These are phyloP conservation scores for Nemania bipapillata DNA, from an alignment of 2,329 filamentous ascomycete genomes.

Conservation along the genomic window DNA sequence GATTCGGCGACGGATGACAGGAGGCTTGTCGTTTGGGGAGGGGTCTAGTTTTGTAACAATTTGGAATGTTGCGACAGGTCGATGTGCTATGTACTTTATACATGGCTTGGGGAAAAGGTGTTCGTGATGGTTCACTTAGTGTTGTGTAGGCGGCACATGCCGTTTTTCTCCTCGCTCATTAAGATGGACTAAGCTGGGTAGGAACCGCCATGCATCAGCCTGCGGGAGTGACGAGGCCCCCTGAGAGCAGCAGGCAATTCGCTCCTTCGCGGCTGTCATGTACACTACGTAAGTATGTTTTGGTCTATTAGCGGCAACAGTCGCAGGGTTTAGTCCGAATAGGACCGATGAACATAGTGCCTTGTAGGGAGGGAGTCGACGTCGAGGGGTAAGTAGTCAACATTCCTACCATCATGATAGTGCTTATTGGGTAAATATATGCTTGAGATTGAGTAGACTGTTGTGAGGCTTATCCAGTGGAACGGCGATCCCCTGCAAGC, in stretches of 20 bases:
- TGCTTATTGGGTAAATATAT: constrained; percentile 28
- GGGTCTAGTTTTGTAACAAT: background rate
- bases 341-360: constrained; percentile 19
- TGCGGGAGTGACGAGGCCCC: constrained; percentile 32
- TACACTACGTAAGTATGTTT: constrained; percentile 21
- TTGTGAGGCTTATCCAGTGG: constrained; percentile 7
- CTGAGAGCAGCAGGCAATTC: constrained; percentile 26
- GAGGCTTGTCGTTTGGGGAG: background rate
- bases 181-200: constrained; percentile 13
- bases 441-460: constrained; percentile 8
- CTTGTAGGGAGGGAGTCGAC: constrained; percentile 19
- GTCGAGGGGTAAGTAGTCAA: background rate
- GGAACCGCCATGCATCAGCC: constrained; percentile 33
- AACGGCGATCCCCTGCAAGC: constrained; percentile 16
- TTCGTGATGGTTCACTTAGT: constrained; percentile 6
- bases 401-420: constrained; percentile 11
- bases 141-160: constrained; percentile 10
- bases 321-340: constrained; percentile 18
- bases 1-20: background rate
- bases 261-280: constrained; percentile 31
- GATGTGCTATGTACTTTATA: background rate
- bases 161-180: constrained; percentile 2
- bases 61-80: constrained; percentile 17
- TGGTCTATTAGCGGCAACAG: constrained; percentile 14
- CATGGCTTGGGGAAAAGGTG: background rate